phyloP scores from a whole-genome alignment of 768 basidiomycete genomes.

The Russula emetica region DNA sequence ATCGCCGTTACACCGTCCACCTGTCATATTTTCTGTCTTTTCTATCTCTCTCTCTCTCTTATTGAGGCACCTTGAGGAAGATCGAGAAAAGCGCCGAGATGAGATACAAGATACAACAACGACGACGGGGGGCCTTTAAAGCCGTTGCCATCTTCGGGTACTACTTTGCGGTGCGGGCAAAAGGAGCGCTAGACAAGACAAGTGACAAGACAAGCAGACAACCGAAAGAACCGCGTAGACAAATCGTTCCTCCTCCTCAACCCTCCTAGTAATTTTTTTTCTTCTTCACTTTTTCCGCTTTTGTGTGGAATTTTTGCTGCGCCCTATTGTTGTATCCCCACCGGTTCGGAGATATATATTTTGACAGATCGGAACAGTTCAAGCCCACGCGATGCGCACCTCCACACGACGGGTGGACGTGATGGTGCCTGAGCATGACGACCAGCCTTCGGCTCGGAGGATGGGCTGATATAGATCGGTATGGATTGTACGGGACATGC shows the following conservation, averaged over 20 bases:
- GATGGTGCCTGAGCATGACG: background rate
- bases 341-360: background rate
- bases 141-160: slow-evolving; percentile 5
- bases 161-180: background rate
- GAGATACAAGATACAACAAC: background rate
- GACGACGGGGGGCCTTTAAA: background rate
- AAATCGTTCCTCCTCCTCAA: too few relatives aligned
- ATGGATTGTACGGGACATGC: background rate
- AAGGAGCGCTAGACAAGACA: background rate
- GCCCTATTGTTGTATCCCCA: background rate
- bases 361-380: background rate
- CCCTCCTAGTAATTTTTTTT: too few relatives aligned
- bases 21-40: background rate
- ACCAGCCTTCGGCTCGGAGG: background rate
- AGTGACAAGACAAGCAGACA: background rate
- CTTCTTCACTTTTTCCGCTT: background rate
- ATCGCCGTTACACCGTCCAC: background rate
- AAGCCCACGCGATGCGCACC: background rate
- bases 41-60: background rate
- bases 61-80: background rate
- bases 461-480: background rate
- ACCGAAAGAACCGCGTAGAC: background rate
- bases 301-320: background rate
- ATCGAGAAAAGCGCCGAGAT: background rate
- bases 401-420: background rate